Conservation (phyloP, 2,329 filamentous ascomycete genomes). For the Catunica adiposa region DNA sequence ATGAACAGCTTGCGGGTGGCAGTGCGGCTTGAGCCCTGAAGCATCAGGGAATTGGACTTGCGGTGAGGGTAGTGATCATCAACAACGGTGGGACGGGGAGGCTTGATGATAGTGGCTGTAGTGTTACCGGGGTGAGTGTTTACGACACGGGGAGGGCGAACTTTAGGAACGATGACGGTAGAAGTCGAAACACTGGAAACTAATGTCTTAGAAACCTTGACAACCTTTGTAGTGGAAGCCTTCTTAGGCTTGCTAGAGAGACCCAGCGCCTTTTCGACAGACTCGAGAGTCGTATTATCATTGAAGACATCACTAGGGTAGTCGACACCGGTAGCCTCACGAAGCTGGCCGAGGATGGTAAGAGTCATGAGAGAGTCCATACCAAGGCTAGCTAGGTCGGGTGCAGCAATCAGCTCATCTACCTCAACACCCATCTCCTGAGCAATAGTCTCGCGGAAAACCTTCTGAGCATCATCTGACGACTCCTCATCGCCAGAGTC, state of each 20-base stretch:
- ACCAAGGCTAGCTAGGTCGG: constrained; percentile 38
- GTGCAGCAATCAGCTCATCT: constrained; percentile 40
- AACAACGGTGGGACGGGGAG: constrained; percentile 22
- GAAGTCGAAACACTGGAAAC: constrained; percentile 11
- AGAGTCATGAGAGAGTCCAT: constrained; percentile 44
- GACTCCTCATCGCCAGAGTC: constrained; percentile 28
- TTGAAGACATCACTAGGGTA: constrained; percentile 45
- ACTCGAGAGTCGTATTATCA: constrained; percentile 44
- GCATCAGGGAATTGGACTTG: constrained; percentile 30
- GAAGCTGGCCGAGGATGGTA: constrained; percentile 36
- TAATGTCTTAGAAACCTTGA: constrained; percentile 17
- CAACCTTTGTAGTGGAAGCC: constrained; percentile 19
- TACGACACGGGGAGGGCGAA: constrained; percentile 17
- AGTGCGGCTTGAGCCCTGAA: constrained; percentile 35
- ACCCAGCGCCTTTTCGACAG: constrained; percentile 48
- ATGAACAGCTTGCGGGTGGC: constrained; percentile 35
- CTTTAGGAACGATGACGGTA: constrained; percentile 10
- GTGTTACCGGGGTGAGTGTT: constrained; percentile 22
- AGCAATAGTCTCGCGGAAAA: constrained; percentile 51
- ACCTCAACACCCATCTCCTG: constrained; percentile 56
- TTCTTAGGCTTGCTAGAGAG: constrained; percentile 27
- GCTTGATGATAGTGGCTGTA: constrained; percentile 33
- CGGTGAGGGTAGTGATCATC: constrained; percentile 31
- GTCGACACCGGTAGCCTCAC: constrained; percentile 35
- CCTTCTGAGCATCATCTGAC: constrained; percentile 26